phyloP scores from a whole-genome alignment of 345 rosid genomes.

The Linum trigynum region DNA sequence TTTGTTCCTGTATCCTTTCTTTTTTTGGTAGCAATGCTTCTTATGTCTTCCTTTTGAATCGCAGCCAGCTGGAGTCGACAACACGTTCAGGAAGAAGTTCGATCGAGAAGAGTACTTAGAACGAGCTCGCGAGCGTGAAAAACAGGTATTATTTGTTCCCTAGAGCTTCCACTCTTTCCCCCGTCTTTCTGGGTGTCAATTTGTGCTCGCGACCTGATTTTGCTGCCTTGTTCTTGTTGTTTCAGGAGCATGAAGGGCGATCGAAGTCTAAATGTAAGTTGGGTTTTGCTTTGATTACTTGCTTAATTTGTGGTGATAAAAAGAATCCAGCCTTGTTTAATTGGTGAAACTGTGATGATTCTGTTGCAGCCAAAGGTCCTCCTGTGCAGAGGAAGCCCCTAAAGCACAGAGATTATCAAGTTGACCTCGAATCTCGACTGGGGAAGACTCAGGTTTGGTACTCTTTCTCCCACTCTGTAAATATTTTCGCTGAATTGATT shows the following conservation, averaged over 20 bases:
- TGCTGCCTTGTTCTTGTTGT: neutral
- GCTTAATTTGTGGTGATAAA: neutral
- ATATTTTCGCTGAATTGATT: neutral
- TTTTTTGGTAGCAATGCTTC: neutral
- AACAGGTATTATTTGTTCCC: slow-evolving; percentile 33
- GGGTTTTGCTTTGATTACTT: neutral
- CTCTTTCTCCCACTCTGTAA: neutral
- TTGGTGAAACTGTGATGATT: neutral
- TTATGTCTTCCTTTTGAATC: slow-evolving; percentile 3
- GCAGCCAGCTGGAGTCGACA: slow-evolving; percentile 63
- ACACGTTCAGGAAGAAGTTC: slow-evolving; percentile 76
- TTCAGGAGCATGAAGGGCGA: slow-evolving; percentile 58
- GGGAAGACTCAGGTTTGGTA: slow-evolving; percentile 80
- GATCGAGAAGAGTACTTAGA: slow-evolving; percentile 71
- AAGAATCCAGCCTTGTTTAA: neutral
- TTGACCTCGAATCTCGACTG: slow-evolving; percentile 88
- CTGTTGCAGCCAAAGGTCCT: slow-evolving; percentile 63
- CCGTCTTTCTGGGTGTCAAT: neutral
- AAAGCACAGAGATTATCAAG: slow-evolving; percentile 95
- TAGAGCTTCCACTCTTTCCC: neutral
- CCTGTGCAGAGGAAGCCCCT: slow-evolving; percentile 92
- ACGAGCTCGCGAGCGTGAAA: slow-evolving; percentile 87
- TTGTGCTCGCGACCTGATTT: neutral
- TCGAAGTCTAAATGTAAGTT: slow-evolving; percentile 62
- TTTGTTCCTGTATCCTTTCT: neutral